phyloP scores from a whole-genome alignment of 164 flowering plant genomes.

The Stephania japonica region DNA sequence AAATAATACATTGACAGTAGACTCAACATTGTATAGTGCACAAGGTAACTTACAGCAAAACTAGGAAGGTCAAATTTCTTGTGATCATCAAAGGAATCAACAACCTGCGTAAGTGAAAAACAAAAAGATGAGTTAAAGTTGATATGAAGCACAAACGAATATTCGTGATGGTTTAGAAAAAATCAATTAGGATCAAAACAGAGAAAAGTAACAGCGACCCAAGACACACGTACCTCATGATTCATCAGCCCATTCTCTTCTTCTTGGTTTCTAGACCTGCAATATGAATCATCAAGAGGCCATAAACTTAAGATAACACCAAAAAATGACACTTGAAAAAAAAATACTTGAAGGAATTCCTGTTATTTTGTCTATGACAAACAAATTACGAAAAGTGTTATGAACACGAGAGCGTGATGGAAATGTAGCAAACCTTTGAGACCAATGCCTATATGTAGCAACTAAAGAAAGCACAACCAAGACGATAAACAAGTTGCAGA shows the following conservation, averaged over 20 bases:
- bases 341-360: background rate
- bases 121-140: background rate
- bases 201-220: background rate
- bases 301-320: background rate
- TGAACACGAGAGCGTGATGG: background rate
- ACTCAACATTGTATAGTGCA: background rate
- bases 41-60: conserved; percentile 65
- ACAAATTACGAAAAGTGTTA: too few species aligned
- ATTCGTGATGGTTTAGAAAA: too few species aligned
- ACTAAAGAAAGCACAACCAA: conserved; percentile 47
- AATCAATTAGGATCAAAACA: background rate
- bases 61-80: conserved; percentile 67
- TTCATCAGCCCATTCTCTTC: conserved; percentile 15
- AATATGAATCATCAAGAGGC: background rate
- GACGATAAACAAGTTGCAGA: conserved; percentile 43
- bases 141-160: too few species aligned
- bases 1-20: background rate
- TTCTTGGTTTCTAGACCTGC: conserved; percentile 33
- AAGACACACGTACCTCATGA: conserved; percentile 28
- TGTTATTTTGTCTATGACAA: background rate
- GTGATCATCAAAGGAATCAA: conserved; percentile 22
- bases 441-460: conserved; percentile 65
- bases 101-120: conserved; percentile 43
- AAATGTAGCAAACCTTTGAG: conserved; percentile 38
- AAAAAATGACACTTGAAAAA: background rate